phyloP scores from a whole-genome alignment of 495 filamentous ascomycete species.

The Penicilliopsis zonata region DNA sequence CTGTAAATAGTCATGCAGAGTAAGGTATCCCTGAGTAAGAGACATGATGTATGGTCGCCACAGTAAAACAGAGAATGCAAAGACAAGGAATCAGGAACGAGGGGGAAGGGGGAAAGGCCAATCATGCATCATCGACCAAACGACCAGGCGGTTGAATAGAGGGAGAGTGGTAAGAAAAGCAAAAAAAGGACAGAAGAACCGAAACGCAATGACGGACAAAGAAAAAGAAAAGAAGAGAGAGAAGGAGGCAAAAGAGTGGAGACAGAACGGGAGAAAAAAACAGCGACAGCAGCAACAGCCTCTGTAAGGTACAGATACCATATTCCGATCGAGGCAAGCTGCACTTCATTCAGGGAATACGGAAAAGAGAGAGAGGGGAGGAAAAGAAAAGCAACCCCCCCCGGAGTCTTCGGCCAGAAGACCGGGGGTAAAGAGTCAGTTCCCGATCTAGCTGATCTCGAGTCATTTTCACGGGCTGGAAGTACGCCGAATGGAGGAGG shows the following conservation, averaged over 20 bases:
- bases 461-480: too few species aligned
- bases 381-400: too few species aligned
- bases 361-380: too few species aligned
- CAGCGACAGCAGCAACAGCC: conserved; percentile 4
- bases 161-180: background rate
- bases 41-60: background rate
- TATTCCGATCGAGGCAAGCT: too few species aligned
- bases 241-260: background rate
- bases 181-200: conserved; percentile 5
- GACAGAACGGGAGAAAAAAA: background rate
- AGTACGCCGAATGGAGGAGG: too few species aligned
- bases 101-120: background rate
- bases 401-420: too few species aligned
- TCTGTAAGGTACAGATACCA: conserved; percentile 11
- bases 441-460: too few species aligned
- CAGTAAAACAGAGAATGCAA: background rate
- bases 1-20: background rate
- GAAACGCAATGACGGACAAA: too few species aligned
- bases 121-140: too few species aligned
- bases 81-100: background rate
- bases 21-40: background rate
- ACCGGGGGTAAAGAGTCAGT: too few species aligned
- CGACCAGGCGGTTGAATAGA: background rate
- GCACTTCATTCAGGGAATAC: too few species aligned
- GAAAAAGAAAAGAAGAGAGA: conserved; percentile 4